phyloP scores from a whole-genome alignment of 257 asterid species.

The Solanum clarkiae region DNA sequence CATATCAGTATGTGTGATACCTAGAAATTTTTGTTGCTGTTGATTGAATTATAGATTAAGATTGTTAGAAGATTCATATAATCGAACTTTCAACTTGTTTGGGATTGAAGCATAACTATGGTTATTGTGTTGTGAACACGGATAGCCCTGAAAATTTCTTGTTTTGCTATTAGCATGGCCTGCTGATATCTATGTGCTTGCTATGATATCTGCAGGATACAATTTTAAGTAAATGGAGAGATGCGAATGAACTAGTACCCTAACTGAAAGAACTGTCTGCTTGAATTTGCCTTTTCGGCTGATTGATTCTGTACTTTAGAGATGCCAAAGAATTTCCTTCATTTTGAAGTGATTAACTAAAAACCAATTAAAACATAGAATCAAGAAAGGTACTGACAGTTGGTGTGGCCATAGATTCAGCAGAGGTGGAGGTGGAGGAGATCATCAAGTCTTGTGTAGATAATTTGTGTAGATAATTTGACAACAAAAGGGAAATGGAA shows the following conservation, averaged over 20 bases:
- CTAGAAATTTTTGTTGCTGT: too few relatives aligned
- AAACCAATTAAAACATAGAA: background rate
- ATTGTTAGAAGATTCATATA: background rate
- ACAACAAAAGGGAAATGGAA: background rate
- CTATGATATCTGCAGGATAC: background rate
- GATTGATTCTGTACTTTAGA: conserved; percentile 31
- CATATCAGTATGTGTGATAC: too few relatives aligned
- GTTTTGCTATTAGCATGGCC: too few relatives aligned
- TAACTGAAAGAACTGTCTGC: conserved; percentile 34
- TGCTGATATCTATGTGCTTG: background rate
- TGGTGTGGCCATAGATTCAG: background rate
- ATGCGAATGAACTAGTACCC: conserved; percentile 24
- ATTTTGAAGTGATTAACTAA: background rate
- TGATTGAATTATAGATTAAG: too few relatives aligned
- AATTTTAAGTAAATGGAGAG: background rate
- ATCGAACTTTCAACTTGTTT: background rate
- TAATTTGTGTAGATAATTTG: background rate
- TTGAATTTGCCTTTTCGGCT: conserved; percentile 54
- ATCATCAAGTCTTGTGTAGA: background rate
- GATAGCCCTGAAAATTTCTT: too few relatives aligned
- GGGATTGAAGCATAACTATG: background rate
- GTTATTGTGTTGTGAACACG: background rate
- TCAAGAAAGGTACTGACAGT: background rate
- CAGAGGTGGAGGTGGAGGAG: background rate
- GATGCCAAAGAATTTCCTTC: conserved; percentile 23